Conservation (phyloP, 805 yeast genomes). For the Vanderwaltozyma yarrowii region DNA sequence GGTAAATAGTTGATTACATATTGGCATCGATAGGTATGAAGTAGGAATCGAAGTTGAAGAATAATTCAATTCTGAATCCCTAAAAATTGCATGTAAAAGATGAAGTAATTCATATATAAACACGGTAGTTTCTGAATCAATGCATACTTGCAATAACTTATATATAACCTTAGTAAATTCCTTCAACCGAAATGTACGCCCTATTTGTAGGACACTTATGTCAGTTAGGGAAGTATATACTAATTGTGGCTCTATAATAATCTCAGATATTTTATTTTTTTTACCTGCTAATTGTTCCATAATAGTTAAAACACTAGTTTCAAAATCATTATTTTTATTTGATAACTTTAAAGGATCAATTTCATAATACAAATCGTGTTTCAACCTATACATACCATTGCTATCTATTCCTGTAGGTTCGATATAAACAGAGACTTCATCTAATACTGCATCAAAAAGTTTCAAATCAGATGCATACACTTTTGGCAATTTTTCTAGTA, state of each 20-base stretch:
- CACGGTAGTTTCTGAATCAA: constrained; percentile 41
- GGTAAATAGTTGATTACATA: constrained; percentile 31
- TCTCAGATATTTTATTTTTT: constrained; percentile 31
- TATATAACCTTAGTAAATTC: constrained; percentile 48
- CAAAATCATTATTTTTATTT: constrained; percentile 39
- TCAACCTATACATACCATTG: constrained; percentile 55
- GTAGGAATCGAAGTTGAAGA: constrained; percentile 29
- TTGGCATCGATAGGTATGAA: constrained; percentile 42
- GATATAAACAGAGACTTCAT: constrained; percentile 48
- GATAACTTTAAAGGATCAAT: constrained; percentile 50
- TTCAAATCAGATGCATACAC: constrained; percentile 21
- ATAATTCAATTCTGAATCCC: constrained; percentile 37
- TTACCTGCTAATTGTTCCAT: constrained; percentile 34
- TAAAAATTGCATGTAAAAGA: constrained; percentile 52
- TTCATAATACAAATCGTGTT: constrained; percentile 32
- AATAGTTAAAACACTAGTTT: constrained; percentile 40
- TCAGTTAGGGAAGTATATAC: constrained; percentile 13
- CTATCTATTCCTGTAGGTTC: constrained; percentile 62
- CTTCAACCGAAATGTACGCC: constrained; percentile 39
- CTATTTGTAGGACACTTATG: constrained; percentile 31
- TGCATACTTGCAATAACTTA: constrained; percentile 45
- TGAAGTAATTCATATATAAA: constrained; percentile 52
- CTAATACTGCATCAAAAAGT: constrained; percentile 39
- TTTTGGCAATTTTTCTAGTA: constrained; percentile 30
- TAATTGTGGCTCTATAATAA: constrained; percentile 41